phyloP scores from a whole-genome alignment of 2,329 filamentous ascomycete species.

The Penicillium expansum region DNA sequence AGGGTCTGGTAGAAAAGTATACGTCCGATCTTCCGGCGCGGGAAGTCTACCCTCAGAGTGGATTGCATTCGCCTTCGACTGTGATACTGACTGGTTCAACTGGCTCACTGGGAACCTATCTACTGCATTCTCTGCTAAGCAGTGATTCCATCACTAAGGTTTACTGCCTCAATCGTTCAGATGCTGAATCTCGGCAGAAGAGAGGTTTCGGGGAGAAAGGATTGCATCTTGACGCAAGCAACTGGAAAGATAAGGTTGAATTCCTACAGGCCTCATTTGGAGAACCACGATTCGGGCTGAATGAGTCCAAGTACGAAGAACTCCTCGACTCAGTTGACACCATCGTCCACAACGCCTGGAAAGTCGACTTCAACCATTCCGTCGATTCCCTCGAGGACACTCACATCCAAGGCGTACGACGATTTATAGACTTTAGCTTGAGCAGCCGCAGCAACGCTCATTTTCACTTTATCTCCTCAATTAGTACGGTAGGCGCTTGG shows the following conservation, averaged over 20 bases:
- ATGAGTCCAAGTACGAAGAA: conserved; percentile 21
- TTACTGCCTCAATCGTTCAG: conserved; percentile 49
- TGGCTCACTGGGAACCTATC: conserved; percentile 50
- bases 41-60: background rate
- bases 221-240: conserved; percentile 22
- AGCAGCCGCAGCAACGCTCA: conserved; percentile 21
- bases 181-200: conserved; percentile 45
- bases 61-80: conserved; percentile 7
- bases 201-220: conserved; percentile 40
- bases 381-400: conserved; percentile 35
- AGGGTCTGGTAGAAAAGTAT: conserved; percentile 16
- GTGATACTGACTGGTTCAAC: conserved; percentile 51
- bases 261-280: conserved; percentile 31
- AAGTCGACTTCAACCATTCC: conserved; percentile 38
- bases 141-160: conserved; percentile 42
- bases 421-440: conserved; percentile 30
- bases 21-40: conserved; percentile 13
- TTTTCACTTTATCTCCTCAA: conserved; percentile 33
- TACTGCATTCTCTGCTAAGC: conserved; percentile 42
- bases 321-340: conserved; percentile 26
- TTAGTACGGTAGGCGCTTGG: conserved; percentile 28
- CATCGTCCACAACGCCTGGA: conserved; percentile 40
- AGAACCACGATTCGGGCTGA: conserved; percentile 28
- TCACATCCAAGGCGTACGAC: conserved; percentile 31
- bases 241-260: conserved; percentile 34